phyloP scores from a whole-genome alignment of 2,329 filamentous ascomycete species.

The Alternaria arbusti region DNA sequence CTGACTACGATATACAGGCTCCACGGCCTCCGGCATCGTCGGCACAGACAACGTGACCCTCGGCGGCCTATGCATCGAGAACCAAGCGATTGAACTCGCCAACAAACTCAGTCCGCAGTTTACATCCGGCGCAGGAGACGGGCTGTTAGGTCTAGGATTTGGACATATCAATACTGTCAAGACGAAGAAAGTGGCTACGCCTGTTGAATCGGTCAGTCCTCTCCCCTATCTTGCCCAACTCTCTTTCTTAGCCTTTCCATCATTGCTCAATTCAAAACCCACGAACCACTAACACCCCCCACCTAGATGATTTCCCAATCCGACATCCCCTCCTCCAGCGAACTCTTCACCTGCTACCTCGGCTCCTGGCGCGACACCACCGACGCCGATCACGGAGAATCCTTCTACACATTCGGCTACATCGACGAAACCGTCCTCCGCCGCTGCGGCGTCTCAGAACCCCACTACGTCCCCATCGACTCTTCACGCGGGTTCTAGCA shows the following conservation, averaged over 20 bases:
- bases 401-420: slow-evolving; percentile 76
- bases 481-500: slow-evolving; percentile 72
- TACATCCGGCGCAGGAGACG: slow-evolving; percentile 61
- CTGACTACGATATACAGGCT: neutral
- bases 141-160: slow-evolving; percentile 71
- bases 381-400: slow-evolving; percentile 51
- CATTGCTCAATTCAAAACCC: fast-evolving
- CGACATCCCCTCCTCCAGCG: slow-evolving; percentile 57
- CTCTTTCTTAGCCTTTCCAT: no score
- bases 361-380: slow-evolving; percentile 61
- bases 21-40: slow-evolving; percentile 33
- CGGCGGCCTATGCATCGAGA: slow-evolving; percentile 66
- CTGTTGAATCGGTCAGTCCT: slow-evolving; percentile 57
- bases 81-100: slow-evolving; percentile 71
- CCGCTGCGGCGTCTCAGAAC: slow-evolving; percentile 60
- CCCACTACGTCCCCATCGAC: slow-evolving; percentile 68
- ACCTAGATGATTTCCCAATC: slow-evolving; percentile 66
- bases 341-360: slow-evolving; percentile 70
- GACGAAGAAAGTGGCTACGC: slow-evolving; percentile 63
- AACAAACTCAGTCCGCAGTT: slow-evolving; percentile 66
- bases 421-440: slow-evolving; percentile 69
- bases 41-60: slow-evolving; percentile 68
- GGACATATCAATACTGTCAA: slow-evolving; percentile 68
- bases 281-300: neutral
- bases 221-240: neutral